Percentiles rank a stretch among this genome's conserved stretches.
These are phyloP conservation scores for Pelargonium fulgidum DNA, from an alignment of 441 rosid species.

Conservation along the genomic window DNA sequence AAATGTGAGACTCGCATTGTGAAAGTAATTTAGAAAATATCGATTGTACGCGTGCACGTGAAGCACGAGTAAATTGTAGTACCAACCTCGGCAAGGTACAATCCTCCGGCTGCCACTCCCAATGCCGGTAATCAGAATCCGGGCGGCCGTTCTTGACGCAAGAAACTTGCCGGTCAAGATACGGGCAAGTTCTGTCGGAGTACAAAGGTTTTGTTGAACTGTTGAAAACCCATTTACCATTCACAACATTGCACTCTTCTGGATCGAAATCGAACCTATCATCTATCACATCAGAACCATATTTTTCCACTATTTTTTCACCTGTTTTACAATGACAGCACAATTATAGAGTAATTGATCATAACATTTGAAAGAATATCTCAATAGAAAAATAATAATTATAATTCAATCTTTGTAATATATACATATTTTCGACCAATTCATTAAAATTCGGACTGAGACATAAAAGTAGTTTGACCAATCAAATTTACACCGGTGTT, in stretches of 20 bases:
- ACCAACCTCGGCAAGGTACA: conserved; percentile 61
- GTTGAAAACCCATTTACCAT: conserved; percentile 78
- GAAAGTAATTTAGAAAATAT: no score
- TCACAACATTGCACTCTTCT: conserved; percentile 60
- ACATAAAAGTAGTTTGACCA: no score
- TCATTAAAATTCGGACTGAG: no score
- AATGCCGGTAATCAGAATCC: conserved; percentile 61
- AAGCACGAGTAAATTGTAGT: no score
- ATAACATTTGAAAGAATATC: background rate
- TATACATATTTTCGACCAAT: no score
- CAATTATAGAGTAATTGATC: background rate
- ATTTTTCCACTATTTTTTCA: conserved; percentile 23
- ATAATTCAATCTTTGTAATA: no score
- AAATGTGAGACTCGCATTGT: no score
- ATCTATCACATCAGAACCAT: conserved; percentile 27
- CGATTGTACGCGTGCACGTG: no score
- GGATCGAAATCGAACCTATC: conserved; percentile 79
- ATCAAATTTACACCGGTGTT: no score
- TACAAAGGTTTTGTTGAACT: conserved; percentile 57
- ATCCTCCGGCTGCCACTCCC: conserved; percentile 95
- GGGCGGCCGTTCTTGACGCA: conserved; percentile 59
- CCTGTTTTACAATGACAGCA: conserved; percentile 19
- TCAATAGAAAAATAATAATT: no score
- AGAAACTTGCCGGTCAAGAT: conserved; percentile 66
- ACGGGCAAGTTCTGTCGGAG: conserved; percentile 67